Evolutionary conservation across 805 yeast genomes (phyloP), one percentile per base, ranked within the genome.

Genomic region (Diddensiella santjacobensis): DNA sequence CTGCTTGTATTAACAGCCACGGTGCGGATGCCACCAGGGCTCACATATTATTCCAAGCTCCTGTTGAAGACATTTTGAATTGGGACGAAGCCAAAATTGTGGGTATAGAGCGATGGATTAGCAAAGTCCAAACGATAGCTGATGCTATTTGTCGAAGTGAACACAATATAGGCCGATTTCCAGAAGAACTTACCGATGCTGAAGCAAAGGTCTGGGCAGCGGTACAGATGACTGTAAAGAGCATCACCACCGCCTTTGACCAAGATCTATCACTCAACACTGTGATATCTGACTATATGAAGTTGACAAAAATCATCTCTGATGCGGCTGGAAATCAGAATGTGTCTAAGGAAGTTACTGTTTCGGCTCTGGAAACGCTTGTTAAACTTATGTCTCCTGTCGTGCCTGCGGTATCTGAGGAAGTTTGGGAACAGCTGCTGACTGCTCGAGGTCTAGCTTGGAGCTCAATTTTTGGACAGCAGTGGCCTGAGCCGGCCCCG

Each of bases 1-100:
- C 72, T 0, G 78, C 75, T 50, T 86, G 91, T 57, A 89, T 93
- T 22, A 61, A 60, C 8, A 72, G 69, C 31, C 87, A 87, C 64
- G 98, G 99, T 2, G 88, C 96, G 1, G 99, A 93, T 70, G 89
- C 96, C 0, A 86, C 91, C 0, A 77, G 98, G 52, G 98, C 98
- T 0, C 96, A 91, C 62, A 80, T 93, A 51, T 66, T 93, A 11
- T 93, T 93, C 71, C 95, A 84, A 60, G 96, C 97, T 0, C 96
- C 98, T 2, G 77, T 91, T 3, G 69, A 76, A 1, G 96, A 89
- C 57, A 78, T 81, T 3, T 71, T 93, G 50, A 81, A 82, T 56
- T 93, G 99, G 99, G 95, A 91, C 59, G 96, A 87, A 58, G 70
- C 74, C 2, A 89, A 86, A 61, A 90, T 93, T 53, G 80, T 78